Percentiles rank a stretch among this genome's conserved stretches.
phyloP scores from a whole-genome alignment of 306 rosid genomes.

The Benincasa hispida region DNA sequence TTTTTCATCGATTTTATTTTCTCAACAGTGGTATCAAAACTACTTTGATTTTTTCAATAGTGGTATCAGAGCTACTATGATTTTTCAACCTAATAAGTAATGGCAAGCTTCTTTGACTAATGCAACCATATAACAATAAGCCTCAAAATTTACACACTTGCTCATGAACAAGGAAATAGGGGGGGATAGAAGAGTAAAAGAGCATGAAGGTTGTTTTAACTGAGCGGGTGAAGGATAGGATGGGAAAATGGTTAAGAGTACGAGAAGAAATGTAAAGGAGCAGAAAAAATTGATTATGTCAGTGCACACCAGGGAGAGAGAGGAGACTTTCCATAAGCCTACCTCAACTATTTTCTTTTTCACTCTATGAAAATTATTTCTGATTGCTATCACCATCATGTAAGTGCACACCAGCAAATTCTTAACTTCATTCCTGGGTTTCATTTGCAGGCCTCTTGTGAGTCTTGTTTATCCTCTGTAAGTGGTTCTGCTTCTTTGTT shows the following conservation, averaged over 20 bases:
- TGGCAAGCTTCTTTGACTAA: not conserved
- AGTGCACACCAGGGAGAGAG: not conserved
- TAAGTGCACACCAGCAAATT: not conserved
- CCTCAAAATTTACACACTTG: not conserved
- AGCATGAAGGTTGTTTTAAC: not conserved
- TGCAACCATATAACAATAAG: not conserved
- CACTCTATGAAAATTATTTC: not conserved
- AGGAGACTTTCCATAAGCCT: not conserved
- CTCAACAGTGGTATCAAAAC: too few species aligned
- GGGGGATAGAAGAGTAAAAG: not conserved
- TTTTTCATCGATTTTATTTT: too few species aligned
- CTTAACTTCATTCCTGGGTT: slow-evolving; percentile 14
- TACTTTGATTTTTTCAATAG: too few species aligned
- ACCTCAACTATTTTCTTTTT: not conserved
- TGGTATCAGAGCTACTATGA: too few species aligned
- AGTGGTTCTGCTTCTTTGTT: slow-evolving; percentile 21
- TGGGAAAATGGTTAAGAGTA: not conserved
- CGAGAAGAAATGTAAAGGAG: not conserved
- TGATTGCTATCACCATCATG: not conserved
- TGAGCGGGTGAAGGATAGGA: not conserved
- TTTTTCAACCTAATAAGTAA: too few species aligned
- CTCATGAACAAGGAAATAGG: not conserved
- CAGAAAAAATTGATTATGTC: not conserved
- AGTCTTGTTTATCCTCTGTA: slow-evolving; percentile 96
- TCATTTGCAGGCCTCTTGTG: slow-evolving; percentile 74